Evolutionary conservation across 1,284 basidiomycete species (phyloP).

Genomic region (Puccinia polysora): DNA sequence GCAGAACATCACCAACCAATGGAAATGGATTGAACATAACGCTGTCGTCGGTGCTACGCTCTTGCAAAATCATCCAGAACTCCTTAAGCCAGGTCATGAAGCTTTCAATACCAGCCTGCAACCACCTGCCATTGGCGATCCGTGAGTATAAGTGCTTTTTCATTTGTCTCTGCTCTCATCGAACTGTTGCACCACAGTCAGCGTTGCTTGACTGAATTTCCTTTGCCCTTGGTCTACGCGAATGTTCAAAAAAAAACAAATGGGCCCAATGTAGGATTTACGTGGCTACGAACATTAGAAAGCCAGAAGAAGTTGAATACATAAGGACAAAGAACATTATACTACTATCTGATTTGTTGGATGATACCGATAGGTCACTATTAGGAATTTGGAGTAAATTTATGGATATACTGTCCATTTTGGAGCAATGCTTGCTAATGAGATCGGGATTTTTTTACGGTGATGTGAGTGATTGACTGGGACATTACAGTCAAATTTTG

Average conservation of each 20-base stretch:
- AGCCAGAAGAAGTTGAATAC: slow-evolving; percentile 13
- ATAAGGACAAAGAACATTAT: slow-evolving; percentile 27
- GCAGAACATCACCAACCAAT: slow-evolving; percentile 39
- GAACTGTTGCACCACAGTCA: not conserved
- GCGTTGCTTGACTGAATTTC: not conserved
- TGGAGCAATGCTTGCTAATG: slow-evolving; percentile 41
- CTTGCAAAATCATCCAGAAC: slow-evolving; percentile 11
- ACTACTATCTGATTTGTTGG: slow-evolving; percentile 29
- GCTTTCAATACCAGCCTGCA: slow-evolving; percentile 34
- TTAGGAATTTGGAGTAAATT: slow-evolving; percentile 18
- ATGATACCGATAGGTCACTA: slow-evolving; percentile 16
- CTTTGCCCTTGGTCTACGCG: not conserved
- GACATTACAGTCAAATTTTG: not conserved
- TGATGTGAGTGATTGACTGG: slow-evolving; percentile 19
- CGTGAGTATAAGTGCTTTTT: slow-evolving; percentile 5
- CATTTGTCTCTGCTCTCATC: not conserved
- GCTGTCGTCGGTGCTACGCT: slow-evolving; percentile 7
- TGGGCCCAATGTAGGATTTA: slow-evolving; percentile 31
- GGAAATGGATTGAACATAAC: slow-evolving; percentile 2
- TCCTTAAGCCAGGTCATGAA: slow-evolving; percentile 16
- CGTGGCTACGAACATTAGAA: slow-evolving; percentile 29
- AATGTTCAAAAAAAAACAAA: not conserved
- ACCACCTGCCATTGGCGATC: slow-evolving; percentile 19
- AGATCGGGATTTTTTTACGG: slow-evolving; percentile 35
- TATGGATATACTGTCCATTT: slow-evolving; percentile 28